phyloP scores from a whole-genome alignment of 352 stramenopile genomes.

The Globisporangium ultimum region DNA sequence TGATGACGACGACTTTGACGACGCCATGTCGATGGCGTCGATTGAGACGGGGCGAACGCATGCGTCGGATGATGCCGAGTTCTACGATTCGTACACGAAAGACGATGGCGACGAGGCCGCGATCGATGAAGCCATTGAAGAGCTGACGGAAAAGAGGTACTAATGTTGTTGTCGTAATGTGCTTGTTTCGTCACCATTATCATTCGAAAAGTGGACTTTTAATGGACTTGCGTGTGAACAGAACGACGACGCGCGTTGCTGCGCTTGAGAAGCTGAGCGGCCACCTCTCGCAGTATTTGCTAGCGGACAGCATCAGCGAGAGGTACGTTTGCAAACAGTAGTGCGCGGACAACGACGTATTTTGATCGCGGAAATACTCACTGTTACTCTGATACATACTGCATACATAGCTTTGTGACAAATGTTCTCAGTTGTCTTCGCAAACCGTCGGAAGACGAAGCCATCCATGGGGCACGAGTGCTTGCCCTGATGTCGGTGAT shows the following conservation, averaged over 20 bases:
- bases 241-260: conserved; percentile 67
- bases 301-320: conserved; percentile 62
- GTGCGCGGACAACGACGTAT: too few species aligned
- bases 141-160: conserved; percentile 78
- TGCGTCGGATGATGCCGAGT: conserved; percentile 59
- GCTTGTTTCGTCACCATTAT: background rate
- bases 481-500: conserved; percentile 73
- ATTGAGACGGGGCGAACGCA: conserved; percentile 63
- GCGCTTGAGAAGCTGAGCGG: conserved; percentile 64
- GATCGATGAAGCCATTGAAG: conserved; percentile 71
- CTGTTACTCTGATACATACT: background rate
- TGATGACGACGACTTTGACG: conserved; percentile 67
- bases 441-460: conserved; percentile 70
- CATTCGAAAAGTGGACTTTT: background rate
- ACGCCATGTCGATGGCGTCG: conserved; percentile 62
- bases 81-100: conserved; percentile 66
- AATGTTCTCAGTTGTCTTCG: conserved; percentile 69
- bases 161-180: background rate
- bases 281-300: conserved; percentile 65
- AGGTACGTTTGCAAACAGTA: conserved; percentile 30
- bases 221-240: conserved; percentile 13
- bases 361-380: too few species aligned
- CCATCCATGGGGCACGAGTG: conserved; percentile 60
- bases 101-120: conserved; percentile 56
- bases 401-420: conserved; percentile 49